Evolutionary conservation across 345 rosid species (phyloP).

Genomic region (Hypericum androsaemum): DNA sequence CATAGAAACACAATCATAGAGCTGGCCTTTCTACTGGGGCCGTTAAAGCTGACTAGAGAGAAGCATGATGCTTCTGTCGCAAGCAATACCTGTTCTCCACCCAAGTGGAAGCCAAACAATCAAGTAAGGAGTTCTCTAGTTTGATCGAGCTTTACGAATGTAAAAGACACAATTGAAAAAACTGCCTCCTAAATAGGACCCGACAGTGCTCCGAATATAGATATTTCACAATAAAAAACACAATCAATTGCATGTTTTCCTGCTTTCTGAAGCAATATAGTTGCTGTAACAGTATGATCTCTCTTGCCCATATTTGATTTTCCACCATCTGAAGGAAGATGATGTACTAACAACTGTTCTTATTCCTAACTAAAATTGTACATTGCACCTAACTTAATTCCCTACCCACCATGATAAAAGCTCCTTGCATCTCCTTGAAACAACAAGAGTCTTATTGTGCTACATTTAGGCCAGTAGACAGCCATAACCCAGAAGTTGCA

Average conservation of each 20-base stretch:
- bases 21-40: neutral
- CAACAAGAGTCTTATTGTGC: conserved; percentile 2
- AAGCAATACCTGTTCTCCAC: neutral
- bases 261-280: conserved; percentile 37
- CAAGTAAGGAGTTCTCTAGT: neutral
- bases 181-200: too few species aligned
- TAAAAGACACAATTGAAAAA: too few species aligned
- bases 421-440: conserved; percentile 12
- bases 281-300: conserved; percentile 25
- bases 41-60: neutral
- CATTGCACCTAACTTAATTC: conserved; percentile 19
- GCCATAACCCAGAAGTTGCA: conserved; percentile 2
- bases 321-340: conserved; percentile 8
- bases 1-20: neutral
- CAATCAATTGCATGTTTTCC: conserved; percentile 32
- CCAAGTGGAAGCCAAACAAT: conserved; percentile 29
- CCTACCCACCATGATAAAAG: conserved; percentile 10
- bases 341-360: conserved; percentile 16
- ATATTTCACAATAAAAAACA: conserved; percentile 9
- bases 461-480: neutral
- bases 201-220: conserved; percentile 1
- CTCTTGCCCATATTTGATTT: conserved; percentile 8
- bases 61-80: conserved; percentile 9
- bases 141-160: too few species aligned
- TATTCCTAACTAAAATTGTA: conserved; percentile 11